Conservation (phyloP, 129 eudicot genomes). For the Cynara cardunculus region DNA sequence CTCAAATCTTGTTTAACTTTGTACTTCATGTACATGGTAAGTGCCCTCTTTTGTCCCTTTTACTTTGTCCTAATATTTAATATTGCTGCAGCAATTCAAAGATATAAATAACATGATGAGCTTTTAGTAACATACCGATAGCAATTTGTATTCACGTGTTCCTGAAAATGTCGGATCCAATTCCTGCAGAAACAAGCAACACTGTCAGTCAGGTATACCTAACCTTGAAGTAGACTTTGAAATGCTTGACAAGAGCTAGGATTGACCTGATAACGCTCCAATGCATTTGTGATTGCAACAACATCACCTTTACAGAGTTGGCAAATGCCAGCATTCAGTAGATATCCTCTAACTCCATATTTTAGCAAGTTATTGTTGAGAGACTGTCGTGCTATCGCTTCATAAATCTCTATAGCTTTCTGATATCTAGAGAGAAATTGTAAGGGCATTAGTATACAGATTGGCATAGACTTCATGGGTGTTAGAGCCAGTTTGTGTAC, state of each 20-base stretch:
- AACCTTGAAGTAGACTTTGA: neutral
- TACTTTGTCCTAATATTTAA: neutral
- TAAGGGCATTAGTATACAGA: neutral
- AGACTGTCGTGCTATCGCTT: conserved; percentile 54
- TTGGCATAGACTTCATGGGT: neutral
- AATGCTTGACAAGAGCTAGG: neutral
- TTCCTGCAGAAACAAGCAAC: conserved; percentile 37
- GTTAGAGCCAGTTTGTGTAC: too few relatives aligned
- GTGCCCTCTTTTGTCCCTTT: neutral
- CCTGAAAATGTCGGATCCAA: conserved; percentile 69
- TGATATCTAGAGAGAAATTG: conserved; percentile 26
- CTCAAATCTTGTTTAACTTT: neutral
- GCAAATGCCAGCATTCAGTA: conserved; percentile 54
- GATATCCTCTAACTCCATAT: conserved; percentile 55
- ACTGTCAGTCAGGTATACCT: neutral
- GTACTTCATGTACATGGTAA: neutral
- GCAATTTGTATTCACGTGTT: conserved; percentile 56
- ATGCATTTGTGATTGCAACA: conserved; percentile 49
- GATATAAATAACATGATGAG: neutral
- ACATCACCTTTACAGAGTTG: conserved; percentile 53
- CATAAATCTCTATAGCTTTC: conserved; percentile 46
- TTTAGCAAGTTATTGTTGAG: conserved; percentile 45
- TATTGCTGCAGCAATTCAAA: neutral
- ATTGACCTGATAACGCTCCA: conserved; percentile 46
- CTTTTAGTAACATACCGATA: conserved; percentile 39